Conservation (phyloP, 1,284 basidiomycete genomes). For the Nidula niveotomentosa region DNA sequence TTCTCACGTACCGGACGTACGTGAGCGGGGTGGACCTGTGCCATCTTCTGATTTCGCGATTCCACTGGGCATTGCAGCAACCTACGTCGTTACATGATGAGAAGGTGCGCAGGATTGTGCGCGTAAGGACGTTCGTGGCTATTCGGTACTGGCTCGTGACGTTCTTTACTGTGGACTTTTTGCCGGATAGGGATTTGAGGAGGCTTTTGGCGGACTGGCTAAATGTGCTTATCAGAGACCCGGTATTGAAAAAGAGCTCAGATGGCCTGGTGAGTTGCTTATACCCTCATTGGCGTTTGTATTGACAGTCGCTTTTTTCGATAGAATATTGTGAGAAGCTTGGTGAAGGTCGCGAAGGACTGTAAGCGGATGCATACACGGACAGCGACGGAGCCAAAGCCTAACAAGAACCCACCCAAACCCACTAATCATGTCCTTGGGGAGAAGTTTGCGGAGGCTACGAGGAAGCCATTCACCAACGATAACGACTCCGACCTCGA, state of each 20-base stretch:
- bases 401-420: slow-evolving; percentile 9
- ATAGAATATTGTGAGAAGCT: slow-evolving; percentile 74
- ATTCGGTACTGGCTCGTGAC: slow-evolving; percentile 86
- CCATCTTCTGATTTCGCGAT: slow-evolving; percentile 77
- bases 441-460: slow-evolving; percentile 62
- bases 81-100: slow-evolving; percentile 56
- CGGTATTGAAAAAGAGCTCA: slow-evolving; percentile 58
- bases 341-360: slow-evolving; percentile 80
- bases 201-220: slow-evolving; percentile 74
- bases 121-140: slow-evolving; percentile 85
- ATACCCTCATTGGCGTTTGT: too few relatives aligned
- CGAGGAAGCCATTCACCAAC: slow-evolving; percentile 36
- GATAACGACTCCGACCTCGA: slow-evolving; percentile 73
- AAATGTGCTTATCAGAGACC: slow-evolving; percentile 72
- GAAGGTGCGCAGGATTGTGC: slow-evolving; percentile 69
- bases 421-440: slow-evolving; percentile 45
- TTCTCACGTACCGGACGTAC: slow-evolving; percentile 86
- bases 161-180: slow-evolving; percentile 85
- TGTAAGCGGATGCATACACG: slow-evolving; percentile 69
- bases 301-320: too few relatives aligned
- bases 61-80: slow-evolving; percentile 81
- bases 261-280: slow-evolving; percentile 65
- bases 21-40: slow-evolving; percentile 75
- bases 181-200: slow-evolving; percentile 77
- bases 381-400: slow-evolving; percentile 27